A percentile compares a stretch with the other conserved stretches of the same genome.
These are phyloP conservation scores for Beauveria bassiana DNA, from an alignment of 2,329 filamentous ascomycete species.

Conservation along the genomic window DNA sequence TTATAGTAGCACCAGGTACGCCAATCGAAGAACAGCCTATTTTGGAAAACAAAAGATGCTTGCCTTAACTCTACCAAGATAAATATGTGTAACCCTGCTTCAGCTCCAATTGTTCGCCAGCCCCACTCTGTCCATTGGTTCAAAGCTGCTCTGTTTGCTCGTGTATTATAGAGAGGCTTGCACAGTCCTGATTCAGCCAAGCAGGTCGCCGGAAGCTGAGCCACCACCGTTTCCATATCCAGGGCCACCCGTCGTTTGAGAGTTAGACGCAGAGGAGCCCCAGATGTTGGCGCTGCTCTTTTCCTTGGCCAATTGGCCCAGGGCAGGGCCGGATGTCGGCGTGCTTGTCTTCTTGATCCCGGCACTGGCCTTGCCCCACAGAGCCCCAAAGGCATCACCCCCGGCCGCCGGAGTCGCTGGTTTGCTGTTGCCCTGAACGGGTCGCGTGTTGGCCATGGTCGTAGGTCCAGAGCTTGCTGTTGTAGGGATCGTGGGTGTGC, in stretches of 20 bases:
- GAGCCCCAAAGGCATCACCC: constrained; percentile 80
- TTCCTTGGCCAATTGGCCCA: constrained; percentile 95
- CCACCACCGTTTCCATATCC: constrained; percentile 23
- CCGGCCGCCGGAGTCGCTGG: constrained; percentile 47
- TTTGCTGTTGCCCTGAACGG: constrained; percentile 42
- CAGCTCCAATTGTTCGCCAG: background rate
- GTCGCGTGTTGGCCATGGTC: constrained; percentile 39
- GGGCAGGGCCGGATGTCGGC: constrained; percentile 59
- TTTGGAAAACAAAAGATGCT: constrained; percentile 1
- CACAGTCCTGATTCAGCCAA: constrained; percentile 28
- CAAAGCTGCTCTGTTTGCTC: background rate
- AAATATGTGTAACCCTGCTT: background rate
- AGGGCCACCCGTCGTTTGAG: constrained; percentile 10
- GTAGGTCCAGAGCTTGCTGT: constrained; percentile 27
- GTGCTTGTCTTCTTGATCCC: constrained; percentile 67
- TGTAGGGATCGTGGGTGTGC: constrained; percentile 18
- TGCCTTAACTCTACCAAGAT: background rate
- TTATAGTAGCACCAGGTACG: constrained; percentile 34
- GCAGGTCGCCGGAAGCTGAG: constrained; percentile 39
- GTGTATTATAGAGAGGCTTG: background rate
- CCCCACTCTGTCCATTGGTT: background rate
- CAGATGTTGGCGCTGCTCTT: constrained; percentile 93
- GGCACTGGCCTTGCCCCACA: constrained; percentile 71
- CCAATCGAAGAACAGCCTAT: constrained; percentile 26
- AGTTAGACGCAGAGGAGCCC: constrained; percentile 55